Evolutionary conservation across 1,284 basidiomycete species (phyloP).

Genomic region (Cutaneotrichosporon cyanovorans): DNA sequence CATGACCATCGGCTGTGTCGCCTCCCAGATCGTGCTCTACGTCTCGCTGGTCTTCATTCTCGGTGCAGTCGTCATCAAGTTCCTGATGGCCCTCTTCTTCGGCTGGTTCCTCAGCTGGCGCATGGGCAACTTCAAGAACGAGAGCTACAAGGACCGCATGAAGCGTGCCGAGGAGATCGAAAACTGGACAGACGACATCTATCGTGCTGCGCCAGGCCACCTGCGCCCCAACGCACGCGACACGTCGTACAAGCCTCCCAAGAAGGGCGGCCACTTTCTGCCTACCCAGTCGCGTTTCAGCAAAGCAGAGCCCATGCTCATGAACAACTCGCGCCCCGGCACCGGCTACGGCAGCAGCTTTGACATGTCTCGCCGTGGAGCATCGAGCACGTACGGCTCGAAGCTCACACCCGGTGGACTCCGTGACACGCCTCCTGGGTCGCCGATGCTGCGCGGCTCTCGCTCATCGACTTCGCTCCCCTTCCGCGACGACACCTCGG

Average conservation of each 20-base stretch:
- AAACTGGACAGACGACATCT: conserved; percentile 93
- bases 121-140: conserved; percentile 85
- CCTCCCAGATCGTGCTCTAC: conserved; percentile 88
- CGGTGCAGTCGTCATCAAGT: conserved; percentile 91
- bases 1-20: conserved; percentile 88
- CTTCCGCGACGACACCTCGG: conserved; percentile 40
- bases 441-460: conserved; percentile 64
- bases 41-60: conserved; percentile 95
- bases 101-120: conserved; percentile 95
- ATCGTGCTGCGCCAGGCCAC: conserved; percentile 81
- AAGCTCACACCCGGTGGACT: conserved; percentile 32
- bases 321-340: conserved; percentile 55
- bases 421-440: conserved; percentile 61
- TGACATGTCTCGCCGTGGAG: conserved; percentile 18
- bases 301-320: conserved; percentile 60
- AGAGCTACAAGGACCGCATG: conserved; percentile 93
- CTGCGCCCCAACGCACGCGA: conserved; percentile 77
- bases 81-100: conserved; percentile 93
- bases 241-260: conserved; percentile 49
- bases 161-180: conserved; percentile 85
- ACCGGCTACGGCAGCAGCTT: conserved; percentile 59
- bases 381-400: conserved; percentile 41
- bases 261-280: conserved; percentile 54
- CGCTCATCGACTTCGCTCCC: conserved; percentile 73
- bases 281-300: conserved; percentile 81